phyloP scores from a whole-genome alignment of 1,139 yeast species.

The Suhomyces chickasaworum region DNA sequence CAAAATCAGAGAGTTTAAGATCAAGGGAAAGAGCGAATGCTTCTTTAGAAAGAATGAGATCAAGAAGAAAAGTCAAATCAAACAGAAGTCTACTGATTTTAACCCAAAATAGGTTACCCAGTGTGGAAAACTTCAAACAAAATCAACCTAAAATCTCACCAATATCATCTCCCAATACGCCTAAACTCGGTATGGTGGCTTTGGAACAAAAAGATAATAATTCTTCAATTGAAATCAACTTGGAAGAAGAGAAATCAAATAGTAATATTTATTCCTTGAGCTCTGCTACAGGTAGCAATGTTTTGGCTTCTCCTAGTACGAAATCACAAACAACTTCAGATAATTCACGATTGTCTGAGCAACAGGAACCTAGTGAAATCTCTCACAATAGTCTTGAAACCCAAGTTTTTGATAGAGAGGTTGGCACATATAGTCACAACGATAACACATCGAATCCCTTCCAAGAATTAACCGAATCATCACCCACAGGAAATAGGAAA shows the following conservation, averaged over 20 bases:
- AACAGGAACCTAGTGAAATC: background rate
- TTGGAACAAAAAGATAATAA: background rate
- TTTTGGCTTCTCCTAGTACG: constrained; percentile 2
- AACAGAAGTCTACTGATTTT: constrained; percentile 34
- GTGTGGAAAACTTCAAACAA: constrained; percentile 14
- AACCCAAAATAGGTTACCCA: constrained; percentile 29
- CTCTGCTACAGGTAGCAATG: constrained; percentile 1
- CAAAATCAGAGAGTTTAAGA: constrained; percentile 36
- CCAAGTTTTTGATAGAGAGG: background rate
- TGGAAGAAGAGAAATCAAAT: background rate
- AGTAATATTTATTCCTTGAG: background rate
- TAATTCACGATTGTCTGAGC: constrained; percentile 2
- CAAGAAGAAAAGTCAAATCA: constrained; percentile 57
- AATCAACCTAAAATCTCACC: constrained; percentile 11
- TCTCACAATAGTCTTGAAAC: constrained; percentile 2
- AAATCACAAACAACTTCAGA: constrained; percentile 3
- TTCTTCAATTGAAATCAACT: background rate
- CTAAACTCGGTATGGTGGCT: constrained; percentile 8
- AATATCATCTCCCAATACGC: constrained; percentile 15
- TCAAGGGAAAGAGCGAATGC: constrained; percentile 70
- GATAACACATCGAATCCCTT: constrained; percentile 2
- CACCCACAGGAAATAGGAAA: constrained; percentile 3
- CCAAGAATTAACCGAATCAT: background rate
- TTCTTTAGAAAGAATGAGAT: constrained; percentile 62
- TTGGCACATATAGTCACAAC: background rate